Evolutionary conservation across 495 filamentous ascomycete species (phyloP), one percentile per base, ranked within the genome.

Genomic region (Staphylotrichum longicolle): DNA sequence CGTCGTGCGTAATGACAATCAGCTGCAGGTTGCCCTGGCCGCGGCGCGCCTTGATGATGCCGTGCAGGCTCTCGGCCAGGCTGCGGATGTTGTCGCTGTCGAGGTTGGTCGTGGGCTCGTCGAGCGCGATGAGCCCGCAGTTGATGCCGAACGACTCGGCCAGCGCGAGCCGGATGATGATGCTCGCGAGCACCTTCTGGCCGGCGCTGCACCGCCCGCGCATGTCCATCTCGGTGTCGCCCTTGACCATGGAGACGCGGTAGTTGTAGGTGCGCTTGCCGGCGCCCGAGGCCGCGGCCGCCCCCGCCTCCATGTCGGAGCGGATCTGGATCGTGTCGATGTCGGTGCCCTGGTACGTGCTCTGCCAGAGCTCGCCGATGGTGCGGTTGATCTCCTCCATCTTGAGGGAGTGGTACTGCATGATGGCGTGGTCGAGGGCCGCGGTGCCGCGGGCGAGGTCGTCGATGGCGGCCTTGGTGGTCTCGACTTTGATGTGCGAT

Each of bases 301-400:
- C 54, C 12, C 49, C 63, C 48, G 82, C 81, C 71, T 94, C 92
- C 65, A 86, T 88, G 76, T 96, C 93, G 46, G 91, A 95, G 45
- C 89, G 86, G 72, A 98, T 98, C 66, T 96, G 82, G 72, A 98
- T 96, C 9, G 91, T 93, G 75, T 99, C 94, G 62, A 99, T 91
- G 71, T 99, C 94, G 4, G 93, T 97, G 63, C 94, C 94, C 69
- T 96, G 91, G 76, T 99, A 99, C 3, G 95, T 96, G 70, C 83
- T 87, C 75, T 91, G 90, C 94, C 94, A 99, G 27, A 99, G 85
- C 72, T 99, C 94, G 65, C 90, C 91, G 63, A 93, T 83, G 70
- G 96, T 96, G 54, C 86, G 83, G 71, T 99, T 99, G 75, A 99
- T 96, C 69, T 98, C 93, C 70, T 93, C 92, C 94, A 99, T 99